phyloP scores from a whole-genome alignment of 768 basidiomycete species.

The Polyporus arcularius region DNA sequence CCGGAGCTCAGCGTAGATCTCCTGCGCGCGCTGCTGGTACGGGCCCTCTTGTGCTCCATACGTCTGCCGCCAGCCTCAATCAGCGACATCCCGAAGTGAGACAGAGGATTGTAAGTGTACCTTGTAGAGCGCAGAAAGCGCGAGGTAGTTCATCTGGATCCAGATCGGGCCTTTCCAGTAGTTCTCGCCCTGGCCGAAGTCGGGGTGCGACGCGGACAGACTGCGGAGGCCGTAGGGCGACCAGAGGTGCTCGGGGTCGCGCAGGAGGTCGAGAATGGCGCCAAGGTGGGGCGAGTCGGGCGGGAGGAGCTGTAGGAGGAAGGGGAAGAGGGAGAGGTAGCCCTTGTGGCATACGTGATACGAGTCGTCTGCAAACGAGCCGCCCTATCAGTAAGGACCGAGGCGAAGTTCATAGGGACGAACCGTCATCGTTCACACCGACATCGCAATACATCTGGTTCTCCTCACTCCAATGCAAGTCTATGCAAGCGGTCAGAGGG shows the following conservation, averaged over 20 bases:
- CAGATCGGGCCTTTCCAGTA: slow-evolving; percentile 98
- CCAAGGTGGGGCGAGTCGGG: slow-evolving; percentile 78
- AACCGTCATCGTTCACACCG: slow-evolving; percentile 82
- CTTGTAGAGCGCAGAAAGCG: slow-evolving; percentile 75
- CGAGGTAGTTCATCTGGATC: slow-evolving; percentile 97
- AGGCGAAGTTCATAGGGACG: not conserved
- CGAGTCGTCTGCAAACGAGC: slow-evolving; percentile 70
- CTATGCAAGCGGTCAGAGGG: slow-evolving; percentile 38
- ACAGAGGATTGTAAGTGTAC: slow-evolving; percentile 37
- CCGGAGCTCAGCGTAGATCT: slow-evolving; percentile 81
- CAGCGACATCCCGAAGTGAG: not conserved
- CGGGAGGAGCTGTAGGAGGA: slow-evolving; percentile 80
- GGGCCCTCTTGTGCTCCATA: slow-evolving; percentile 84
- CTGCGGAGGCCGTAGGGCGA: slow-evolving; percentile 89
- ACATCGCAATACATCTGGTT: slow-evolving; percentile 93
- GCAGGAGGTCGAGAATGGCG: slow-evolving; percentile 77
- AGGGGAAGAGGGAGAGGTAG: slow-evolving; percentile 93
- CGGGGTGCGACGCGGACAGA: slow-evolving; percentile 82
- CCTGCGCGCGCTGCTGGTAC: slow-evolving; percentile 66
- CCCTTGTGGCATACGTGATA: slow-evolving; percentile 89
- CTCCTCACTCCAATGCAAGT: slow-evolving; percentile 92
- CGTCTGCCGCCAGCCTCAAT: slow-evolving; percentile 44
- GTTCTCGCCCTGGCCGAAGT: slow-evolving; percentile 91
- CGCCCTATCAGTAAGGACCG: not conserved
- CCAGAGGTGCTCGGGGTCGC: slow-evolving; percentile 86